Conservation (phyloP, 352 stramenopile species). For the Elongisporangium senticosum region DNA sequence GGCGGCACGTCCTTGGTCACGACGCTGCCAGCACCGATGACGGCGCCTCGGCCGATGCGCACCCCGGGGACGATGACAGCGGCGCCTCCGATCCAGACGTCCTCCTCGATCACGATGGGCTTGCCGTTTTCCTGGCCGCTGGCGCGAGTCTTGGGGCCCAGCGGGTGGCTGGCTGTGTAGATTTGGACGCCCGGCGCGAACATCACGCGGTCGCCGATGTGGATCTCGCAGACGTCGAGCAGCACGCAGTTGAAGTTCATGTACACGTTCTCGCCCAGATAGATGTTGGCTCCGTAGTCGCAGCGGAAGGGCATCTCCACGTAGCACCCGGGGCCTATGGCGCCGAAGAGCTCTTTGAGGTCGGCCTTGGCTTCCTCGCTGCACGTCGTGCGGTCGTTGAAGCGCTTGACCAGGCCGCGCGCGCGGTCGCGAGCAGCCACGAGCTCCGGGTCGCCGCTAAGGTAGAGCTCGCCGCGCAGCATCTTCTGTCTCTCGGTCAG, state of each 20-base stretch:
- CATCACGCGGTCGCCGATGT: constrained; percentile 68
- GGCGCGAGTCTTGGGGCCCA: constrained; percentile 38
- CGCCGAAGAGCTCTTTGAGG: constrained; percentile 35
- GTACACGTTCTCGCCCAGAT: constrained; percentile 66
- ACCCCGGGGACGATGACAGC: constrained; percentile 64
- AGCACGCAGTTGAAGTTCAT: constrained; percentile 89
- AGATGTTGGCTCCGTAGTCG: constrained; percentile 87
- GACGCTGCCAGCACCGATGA: constrained; percentile 74
- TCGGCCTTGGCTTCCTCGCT: constrained; percentile 18
- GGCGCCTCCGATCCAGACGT: constrained; percentile 82
- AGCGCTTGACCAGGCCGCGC: constrained; percentile 27
- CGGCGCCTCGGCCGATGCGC: constrained; percentile 45
- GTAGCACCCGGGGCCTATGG: constrained; percentile 28
- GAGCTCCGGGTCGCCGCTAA: constrained; percentile 25
- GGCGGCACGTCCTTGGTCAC: constrained; percentile 73
- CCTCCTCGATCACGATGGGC: constrained; percentile 68
- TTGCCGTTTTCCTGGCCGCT: constrained; percentile 51
- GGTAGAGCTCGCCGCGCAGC: constrained; percentile 55
- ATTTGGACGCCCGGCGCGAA: constrained; percentile 75
- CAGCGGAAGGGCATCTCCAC: constrained; percentile 85
- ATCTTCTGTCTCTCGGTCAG: constrained; percentile 53
- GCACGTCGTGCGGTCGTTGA: constrained; percentile 33
- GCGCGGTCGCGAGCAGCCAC: constrained; percentile 27
- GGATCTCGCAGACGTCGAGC: constrained; percentile 76
- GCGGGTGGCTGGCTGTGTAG: constrained; percentile 74